Evolutionary conservation across 1,139 yeast genomes (phyloP).

Genomic region (Suhomyces bribrorum): DNA sequence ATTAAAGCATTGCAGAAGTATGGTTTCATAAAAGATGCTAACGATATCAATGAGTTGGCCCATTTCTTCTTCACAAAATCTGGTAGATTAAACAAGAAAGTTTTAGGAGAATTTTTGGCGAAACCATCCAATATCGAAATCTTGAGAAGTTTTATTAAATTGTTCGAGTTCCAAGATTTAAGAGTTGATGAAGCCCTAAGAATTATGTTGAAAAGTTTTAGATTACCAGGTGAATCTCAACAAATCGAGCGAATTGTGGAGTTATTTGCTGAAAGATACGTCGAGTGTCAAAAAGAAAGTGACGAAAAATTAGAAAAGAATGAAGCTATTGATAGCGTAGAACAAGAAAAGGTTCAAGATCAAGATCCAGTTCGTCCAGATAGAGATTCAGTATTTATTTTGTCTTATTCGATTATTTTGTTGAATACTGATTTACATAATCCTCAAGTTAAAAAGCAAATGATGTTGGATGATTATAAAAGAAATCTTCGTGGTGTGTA

Average conservation of each 20-base stretch:
- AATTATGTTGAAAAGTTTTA: conserved; percentile 73
- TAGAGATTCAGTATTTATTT: conserved; percentile 68
- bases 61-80: conserved; percentile 75
- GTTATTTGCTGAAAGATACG: conserved; percentile 79
- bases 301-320: conserved; percentile 17
- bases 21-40: conserved; percentile 60
- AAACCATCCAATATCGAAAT: conserved; percentile 67
- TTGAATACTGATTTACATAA: conserved; percentile 77
- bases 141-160: conserved; percentile 62
- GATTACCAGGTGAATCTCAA: conserved; percentile 97
- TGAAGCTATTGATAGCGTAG: conserved; percentile 9
- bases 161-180: conserved; percentile 73
- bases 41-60: conserved; percentile 65
- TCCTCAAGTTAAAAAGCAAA: conserved; percentile 79
- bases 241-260: conserved; percentile 93
- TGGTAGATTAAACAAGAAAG: conserved; percentile 80
- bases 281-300: conserved; percentile 50
- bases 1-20: conserved; percentile 59
- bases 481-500: conserved; percentile 79
- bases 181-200: conserved; percentile 94
- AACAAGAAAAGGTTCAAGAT: neutral
- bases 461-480: conserved; percentile 83
- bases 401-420: conserved; percentile 76
- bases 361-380: conserved; percentile 60
- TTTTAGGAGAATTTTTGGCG: conserved; percentile 82